Evolutionary conservation across 768 basidiomycete species (phyloP), one percentile per base, ranked within the genome.

Genomic region (Agrocybe praecox): DNA sequence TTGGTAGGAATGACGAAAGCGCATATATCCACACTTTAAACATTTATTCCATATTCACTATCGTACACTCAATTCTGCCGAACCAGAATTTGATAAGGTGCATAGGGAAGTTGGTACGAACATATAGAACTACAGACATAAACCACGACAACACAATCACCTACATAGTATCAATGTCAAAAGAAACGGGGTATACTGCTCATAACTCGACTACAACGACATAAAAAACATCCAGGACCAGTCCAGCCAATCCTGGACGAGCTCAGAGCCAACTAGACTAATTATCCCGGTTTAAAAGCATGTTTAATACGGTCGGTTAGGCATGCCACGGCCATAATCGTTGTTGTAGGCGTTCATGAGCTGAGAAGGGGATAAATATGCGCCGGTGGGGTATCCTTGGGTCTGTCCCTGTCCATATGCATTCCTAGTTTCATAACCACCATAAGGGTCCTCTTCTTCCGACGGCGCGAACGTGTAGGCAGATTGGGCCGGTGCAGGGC

Each of bases 321-420:
- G 36, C 36, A 40, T 40, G n/a, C 36, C 36, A 40, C 36, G 36
- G 36, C 36, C 36, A 40, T 40, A 40, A 26, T 29, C 46, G 17
- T 44, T 40, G 6, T 53, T 42, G 52, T 29, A 6, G 6, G 21
- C 22, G 43, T 29, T 46, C 17, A 53, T 46, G 15, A 53, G 44
- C 44, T 53, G 43, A 22, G 52, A 53, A 4, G 52, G 51, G 6
- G 57, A 34, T 33, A 48, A 29, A 42, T 58, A 58, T 18, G 51
- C 55, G 12, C 42, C 34, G 3, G 44, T 33, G 34, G 46, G 34
- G 32, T 55, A 42, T 24, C 19, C 33, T 14, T 52, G 22, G 14
- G 22, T 8, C 6, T 42, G 34, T 10, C 14, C 14, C 15, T 52
- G 43, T 18, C 12, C 12, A 19, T 53, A 22, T 19, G 43, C 33